These are phyloP conservation scores for Chaetomium sp. DNA, from an alignment of 2,329 filamentous ascomycete species.

Conservation along the genomic window DNA sequence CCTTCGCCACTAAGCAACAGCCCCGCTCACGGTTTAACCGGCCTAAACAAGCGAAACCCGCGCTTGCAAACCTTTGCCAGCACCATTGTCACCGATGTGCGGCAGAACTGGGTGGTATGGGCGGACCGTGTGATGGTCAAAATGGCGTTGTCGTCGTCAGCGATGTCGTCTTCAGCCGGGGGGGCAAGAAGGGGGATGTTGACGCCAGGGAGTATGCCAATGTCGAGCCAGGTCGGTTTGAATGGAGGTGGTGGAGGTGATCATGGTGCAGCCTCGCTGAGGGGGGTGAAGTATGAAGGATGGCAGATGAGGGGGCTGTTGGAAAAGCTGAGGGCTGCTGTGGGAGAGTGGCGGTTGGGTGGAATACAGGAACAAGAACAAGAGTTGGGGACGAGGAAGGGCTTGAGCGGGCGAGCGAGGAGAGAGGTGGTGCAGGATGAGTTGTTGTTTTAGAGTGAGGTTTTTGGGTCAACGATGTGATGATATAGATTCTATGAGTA, in stretches of 20 bases:
- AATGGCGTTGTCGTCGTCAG: slow-evolving; percentile 10
- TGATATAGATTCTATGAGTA: slow-evolving; percentile 1
- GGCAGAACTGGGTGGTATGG: slow-evolving; percentile 19
- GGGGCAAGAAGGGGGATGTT: slow-evolving; percentile 1
- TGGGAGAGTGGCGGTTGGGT: slow-evolving; percentile 29
- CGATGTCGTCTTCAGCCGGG: no score
- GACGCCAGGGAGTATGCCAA: neutral
- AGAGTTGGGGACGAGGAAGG: neutral
- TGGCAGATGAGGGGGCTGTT: slow-evolving; percentile 30
- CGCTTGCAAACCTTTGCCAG: slow-evolving; percentile 16
- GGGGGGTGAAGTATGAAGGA: slow-evolving; percentile 20
- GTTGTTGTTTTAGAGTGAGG: slow-evolving; percentile 7
- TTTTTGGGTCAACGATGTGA: neutral
- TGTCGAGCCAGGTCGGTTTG: slow-evolving; percentile 8
- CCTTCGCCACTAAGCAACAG: neutral
- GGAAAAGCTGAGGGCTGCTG: slow-evolving; percentile 28
- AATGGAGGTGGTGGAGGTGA: neutral
- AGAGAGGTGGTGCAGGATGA: neutral
- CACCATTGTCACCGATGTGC: slow-evolving; percentile 16
- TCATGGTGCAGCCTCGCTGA: slow-evolving; percentile 1
- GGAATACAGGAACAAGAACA: neutral
- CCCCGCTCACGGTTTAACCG: neutral
- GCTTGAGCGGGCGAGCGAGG: neutral
- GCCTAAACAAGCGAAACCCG: neutral
- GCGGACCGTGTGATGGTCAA: slow-evolving; percentile 20